Evolutionary conservation across 306 rosid species (phyloP).

Genomic region (Cucurbita argyrosperma): DNA sequence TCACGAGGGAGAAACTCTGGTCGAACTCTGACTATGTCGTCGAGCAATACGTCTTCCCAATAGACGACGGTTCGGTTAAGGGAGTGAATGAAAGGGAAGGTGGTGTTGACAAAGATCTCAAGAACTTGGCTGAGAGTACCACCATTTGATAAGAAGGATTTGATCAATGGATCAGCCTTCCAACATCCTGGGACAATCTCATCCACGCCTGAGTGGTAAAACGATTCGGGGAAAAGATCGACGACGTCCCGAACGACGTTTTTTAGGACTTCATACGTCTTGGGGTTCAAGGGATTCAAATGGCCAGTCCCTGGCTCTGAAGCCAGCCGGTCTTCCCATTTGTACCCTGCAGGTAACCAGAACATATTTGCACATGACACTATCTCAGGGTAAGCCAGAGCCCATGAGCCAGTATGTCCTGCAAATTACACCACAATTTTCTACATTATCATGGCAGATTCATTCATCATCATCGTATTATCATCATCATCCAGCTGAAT

Average conservation of each 20-base stretch:
- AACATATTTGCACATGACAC: conserved; percentile 81
- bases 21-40: conserved; percentile 22
- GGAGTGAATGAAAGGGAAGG: conserved; percentile 55
- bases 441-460: background rate
- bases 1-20: conserved; percentile 42
- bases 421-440: conserved; percentile 7
- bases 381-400: conserved; percentile 66
- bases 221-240: conserved; percentile 51
- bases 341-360: conserved; percentile 54
- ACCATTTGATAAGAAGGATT: conserved; percentile 30
- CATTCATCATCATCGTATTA: background rate
- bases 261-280: conserved; percentile 55
- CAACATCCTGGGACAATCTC: conserved; percentile 76
- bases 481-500: background rate
- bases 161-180: conserved; percentile 55
- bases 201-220: conserved; percentile 61
- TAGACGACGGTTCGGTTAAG: conserved; percentile 64
- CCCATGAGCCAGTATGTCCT: conserved; percentile 94
- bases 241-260: conserved; percentile 49
- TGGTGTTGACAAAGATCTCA: conserved; percentile 50
- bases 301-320: conserved; percentile 87
- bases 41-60: conserved; percentile 72
- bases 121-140: conserved; percentile 66
- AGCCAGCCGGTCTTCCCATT: conserved; percentile 40
- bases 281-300: conserved; percentile 72